phyloP scores from a whole-genome alignment of 768 basidiomycete genomes.

The Tulasnella calospora region DNA sequence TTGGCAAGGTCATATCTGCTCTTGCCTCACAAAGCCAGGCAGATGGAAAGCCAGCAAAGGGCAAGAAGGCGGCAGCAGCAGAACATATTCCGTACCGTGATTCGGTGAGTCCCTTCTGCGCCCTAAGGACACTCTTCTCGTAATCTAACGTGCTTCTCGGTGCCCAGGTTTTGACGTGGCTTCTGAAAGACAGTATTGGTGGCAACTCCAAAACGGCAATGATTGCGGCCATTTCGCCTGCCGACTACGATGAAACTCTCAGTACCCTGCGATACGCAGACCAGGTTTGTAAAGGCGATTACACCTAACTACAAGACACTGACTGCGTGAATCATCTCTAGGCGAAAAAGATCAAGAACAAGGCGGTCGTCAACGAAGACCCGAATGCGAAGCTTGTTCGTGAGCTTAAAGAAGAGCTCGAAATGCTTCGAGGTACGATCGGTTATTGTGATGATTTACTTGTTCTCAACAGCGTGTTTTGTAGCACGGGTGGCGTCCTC shows the following conservation, averaged over 20 bases:
- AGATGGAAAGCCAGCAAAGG: slow-evolving; percentile 48
- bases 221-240: slow-evolving; percentile 99
- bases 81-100: slow-evolving; percentile 98
- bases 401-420: slow-evolving; percentile 97
- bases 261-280: slow-evolving; percentile 97
- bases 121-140: background rate
- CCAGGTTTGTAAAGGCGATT: slow-evolving; percentile 42
- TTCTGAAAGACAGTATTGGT: slow-evolving; percentile 94
- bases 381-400: slow-evolving; percentile 98
- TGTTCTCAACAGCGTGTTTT: background rate
- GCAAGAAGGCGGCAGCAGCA: slow-evolving; percentile 79
- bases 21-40: slow-evolving; percentile 67
- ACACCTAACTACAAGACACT: slow-evolving; percentile 9
- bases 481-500: slow-evolving; percentile 70
- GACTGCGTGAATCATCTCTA: slow-evolving; percentile 26
- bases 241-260: slow-evolving; percentile 95
- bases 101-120: slow-evolving; percentile 56
- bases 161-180: slow-evolving; percentile 86
- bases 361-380: slow-evolving; percentile 98
- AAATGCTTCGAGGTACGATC: slow-evolving; percentile 71
- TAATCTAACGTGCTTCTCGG: background rate
- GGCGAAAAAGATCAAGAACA: slow-evolving; percentile 99
- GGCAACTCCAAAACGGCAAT: slow-evolving; percentile 98
- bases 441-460: slow-evolving; percentile 25
- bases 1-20: slow-evolving; percentile 94